Base-by-base conservation (phyloP, 768 basidiomycete genomes). In the Thelephora ganbajun region DNA sequence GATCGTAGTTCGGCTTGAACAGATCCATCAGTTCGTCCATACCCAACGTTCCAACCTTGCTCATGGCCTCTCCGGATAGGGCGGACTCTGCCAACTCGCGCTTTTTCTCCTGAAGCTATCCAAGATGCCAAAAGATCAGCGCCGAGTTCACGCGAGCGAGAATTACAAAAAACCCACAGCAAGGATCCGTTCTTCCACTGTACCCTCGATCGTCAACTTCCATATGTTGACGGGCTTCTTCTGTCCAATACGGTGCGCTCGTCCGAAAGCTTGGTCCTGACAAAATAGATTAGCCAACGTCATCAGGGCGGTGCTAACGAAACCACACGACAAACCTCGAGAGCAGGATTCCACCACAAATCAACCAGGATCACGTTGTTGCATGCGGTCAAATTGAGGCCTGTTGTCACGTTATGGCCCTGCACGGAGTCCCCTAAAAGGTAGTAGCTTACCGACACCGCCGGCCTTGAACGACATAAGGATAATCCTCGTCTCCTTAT, bases 391-490 rank as follows among this genome's bases (percentile, higher is more conserved):
- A 97, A 60, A 59, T 97, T 96, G 41, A 97, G 74, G 41, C 91
- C 90, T 79, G 18, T 49, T 39, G 18, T 46, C 51, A 22, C 48
- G 19, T 22, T 14, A 44, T 14, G 36, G 36, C 56, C 43, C 33
- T 26, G 49, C 41, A 18, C 33, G 39, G 13, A 20, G 33, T 7
- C 13, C 36, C 3, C 6, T 20, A 9, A 14, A 47, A n/a, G 33
- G 20, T n/a, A 33, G 48, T 34, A 35, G n/a, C 43, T 44, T 33
- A 86, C 89, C 89, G n/a, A 85, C 90, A 57, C 86, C 86, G 3
- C 92, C 92, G 23, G 92, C 91, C 62, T 93, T 96, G 76, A 97
- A 93, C 0, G 91, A 96, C 52, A 98, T 92, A 53, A 99, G 66
- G 51, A 98, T 96, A 37, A 94, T 80, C 30, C 73, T 74, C 11